Conservation (phyloP, 129 eudicot species). For the Flaveria bidentis region DNA sequence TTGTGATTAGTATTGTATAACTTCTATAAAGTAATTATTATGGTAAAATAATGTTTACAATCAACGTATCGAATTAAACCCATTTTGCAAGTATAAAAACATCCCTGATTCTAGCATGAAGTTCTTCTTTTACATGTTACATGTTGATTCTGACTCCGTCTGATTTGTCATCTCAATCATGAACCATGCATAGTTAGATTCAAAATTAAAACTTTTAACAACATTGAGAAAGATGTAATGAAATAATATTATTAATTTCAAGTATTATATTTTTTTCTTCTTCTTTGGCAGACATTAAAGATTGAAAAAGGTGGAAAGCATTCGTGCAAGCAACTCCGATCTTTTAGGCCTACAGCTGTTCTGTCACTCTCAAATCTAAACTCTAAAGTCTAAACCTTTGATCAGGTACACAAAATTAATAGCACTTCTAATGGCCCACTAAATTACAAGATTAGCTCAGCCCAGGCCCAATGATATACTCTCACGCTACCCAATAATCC, state of each 20-base stretch:
- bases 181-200: not conserved
- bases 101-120: not conserved
- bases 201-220: not conserved
- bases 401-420: not conserved
- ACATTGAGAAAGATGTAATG: not conserved
- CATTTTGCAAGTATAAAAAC: not conserved
- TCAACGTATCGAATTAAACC: not conserved
- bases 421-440: not conserved
- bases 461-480: not conserved
- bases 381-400: not conserved
- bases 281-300: not conserved
- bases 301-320: not conserved
- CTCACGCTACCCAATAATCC: no score
- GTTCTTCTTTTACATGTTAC: not conserved
- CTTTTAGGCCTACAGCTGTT: not conserved
- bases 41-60: not conserved
- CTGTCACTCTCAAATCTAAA: not conserved
- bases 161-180: not conserved
- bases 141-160: not conserved
- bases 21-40: not conserved
- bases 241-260: not conserved
- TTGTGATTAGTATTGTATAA: no score
- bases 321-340: conserved; percentile 18
- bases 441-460: not conserved
- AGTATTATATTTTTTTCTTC: not conserved